A percentile compares a stretch with the other conserved stretches of the same genome.
Evolutionary conservation across 306 rosid genomes (phyloP).

Genomic region (Argentina anserina): DNA sequence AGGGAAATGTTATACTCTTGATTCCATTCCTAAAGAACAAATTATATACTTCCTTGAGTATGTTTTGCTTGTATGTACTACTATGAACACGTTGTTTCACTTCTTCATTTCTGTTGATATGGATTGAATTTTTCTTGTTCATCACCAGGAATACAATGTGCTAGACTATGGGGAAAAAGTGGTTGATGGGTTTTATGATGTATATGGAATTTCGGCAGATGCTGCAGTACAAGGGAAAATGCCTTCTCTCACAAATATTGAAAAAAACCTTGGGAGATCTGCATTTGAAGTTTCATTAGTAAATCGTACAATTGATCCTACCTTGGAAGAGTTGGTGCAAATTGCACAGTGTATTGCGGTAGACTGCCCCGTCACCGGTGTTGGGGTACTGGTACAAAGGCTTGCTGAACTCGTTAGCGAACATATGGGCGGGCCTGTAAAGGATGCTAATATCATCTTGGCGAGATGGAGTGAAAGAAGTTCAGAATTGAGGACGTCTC

Average conservation of each 20-base stretch:
- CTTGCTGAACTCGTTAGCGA: constrained; percentile 85
- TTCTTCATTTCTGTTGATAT: constrained; percentile 25
- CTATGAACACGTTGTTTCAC: not conserved
- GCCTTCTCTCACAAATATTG: constrained; percentile 77
- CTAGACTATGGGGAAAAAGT: constrained; percentile 91
- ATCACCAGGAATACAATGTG: constrained; percentile 73
- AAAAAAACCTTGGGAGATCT: constrained; percentile 60
- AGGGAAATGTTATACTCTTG: not conserved
- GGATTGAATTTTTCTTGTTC: constrained; percentile 22
- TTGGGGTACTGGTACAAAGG: constrained; percentile 71
- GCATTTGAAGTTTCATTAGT: constrained; percentile 82
- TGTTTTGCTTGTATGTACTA: constrained; percentile 14
- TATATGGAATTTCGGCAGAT: constrained; percentile 57
- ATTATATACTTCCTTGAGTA: not conserved
- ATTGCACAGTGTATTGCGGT: constrained; percentile 81
- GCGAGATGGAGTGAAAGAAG: constrained; percentile 90
- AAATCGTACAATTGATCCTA: constrained; percentile 65
- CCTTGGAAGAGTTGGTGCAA: constrained; percentile 82
- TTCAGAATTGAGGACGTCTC: constrained; percentile 71
- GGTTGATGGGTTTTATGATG: constrained; percentile 90
- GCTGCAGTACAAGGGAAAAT: constrained; percentile 83
- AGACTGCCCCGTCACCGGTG: constrained; percentile 74
- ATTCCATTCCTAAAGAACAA: not conserved
- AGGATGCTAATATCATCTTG: constrained; percentile 73
- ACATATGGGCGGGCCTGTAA: constrained; percentile 98